Base-by-base conservation (phyloP, 768 basidiomycete genomes). In the Gloeophyllum trabeum region DNA sequence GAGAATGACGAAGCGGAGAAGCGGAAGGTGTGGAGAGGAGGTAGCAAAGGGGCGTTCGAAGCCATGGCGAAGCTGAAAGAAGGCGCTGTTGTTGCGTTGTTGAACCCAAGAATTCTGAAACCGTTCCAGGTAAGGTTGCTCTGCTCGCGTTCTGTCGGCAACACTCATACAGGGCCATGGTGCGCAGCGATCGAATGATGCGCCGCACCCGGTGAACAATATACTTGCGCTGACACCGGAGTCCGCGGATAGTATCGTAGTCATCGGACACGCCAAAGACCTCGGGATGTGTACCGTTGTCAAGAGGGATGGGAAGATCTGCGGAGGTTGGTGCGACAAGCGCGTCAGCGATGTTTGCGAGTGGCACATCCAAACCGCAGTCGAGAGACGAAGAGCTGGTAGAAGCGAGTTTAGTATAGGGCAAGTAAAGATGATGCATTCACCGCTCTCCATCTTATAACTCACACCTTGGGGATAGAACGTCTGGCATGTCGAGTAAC, bases 31-130 rank as follows among this genome's bases (percentile, higher is more conserved):
- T 94, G 92, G 58, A 75, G 70, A 48, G 94, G 96, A 0, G 94
- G 94, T 2, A 91, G 89, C 49, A 76, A 79, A 4, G 96, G 96
- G 4, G 93, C 92, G 3, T 98, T 87, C 54, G 96, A 98, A 58
- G 67, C 73, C 39, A 76, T 86, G 64, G 81, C 86, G 39, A 89
- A 88, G 52, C 61, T 94, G 42, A 78, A 77, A 45, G 85, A 91
- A 49, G 96, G 96, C 2, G 82, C 89, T 37, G 92, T 98, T 4
- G 67, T 98, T 30, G 87, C 90, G 1, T 68, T 99, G 32, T 64
- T 98, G 16, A 96, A 94, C 53, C 91, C 96, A 0, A 73, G 71
- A 41, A 74, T 98, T 35, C 63, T 96, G 44, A 87, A 87, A 53
- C 92, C 92, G 7, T 82, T 84, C 48, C 80, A 87, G 61, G 90